A percentile compares a stretch with the other conserved stretches of the same genome.
These are phyloP conservation scores for Stygiomarasmius scandens DNA, from an alignment of 1,284 basidiomycete genomes.

Conservation along the genomic window DNA sequence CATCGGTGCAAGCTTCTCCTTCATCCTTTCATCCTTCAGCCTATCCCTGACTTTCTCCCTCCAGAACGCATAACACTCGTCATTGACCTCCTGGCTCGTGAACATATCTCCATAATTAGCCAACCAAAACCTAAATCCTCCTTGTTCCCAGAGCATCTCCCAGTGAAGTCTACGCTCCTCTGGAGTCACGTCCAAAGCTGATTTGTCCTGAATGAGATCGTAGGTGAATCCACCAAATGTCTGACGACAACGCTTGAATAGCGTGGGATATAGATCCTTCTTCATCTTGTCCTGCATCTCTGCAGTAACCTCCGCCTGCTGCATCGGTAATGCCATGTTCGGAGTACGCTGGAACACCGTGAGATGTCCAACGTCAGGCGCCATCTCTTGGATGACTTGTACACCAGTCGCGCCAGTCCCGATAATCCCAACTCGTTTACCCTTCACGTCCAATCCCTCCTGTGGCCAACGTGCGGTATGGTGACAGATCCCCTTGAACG, in stretches of 20 bases:
- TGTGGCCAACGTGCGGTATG: conserved; percentile 28
- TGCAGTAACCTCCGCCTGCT: conserved; percentile 19
- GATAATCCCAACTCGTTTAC: conserved; percentile 5
- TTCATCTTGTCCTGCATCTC: conserved; percentile 22
- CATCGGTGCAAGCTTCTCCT: conserved; percentile 27
- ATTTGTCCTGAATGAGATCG: conserved; percentile 14
- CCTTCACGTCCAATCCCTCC: conserved; percentile 25
- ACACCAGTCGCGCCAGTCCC: conserved; percentile 27
- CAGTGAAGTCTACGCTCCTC: conserved; percentile 25
- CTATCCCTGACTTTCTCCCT: conserved; percentile 25
- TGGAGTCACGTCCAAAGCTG: conserved; percentile 19
- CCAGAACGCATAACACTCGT: conserved; percentile 28
- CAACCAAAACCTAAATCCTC: conserved; percentile 26
- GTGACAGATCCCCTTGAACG: conserved; percentile 26
- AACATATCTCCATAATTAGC: conserved; percentile 21
- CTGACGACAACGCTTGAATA: conserved; percentile 23
- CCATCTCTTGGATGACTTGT: conserved; percentile 29
- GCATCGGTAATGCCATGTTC: conserved; percentile 26
- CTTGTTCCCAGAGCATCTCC: conserved; percentile 24
- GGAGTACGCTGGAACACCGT: conserved; percentile 33
- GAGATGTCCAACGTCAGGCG: conserved; percentile 23
- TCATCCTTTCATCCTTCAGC: conserved; percentile 23
- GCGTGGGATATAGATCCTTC: conserved; percentile 20
- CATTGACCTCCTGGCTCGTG: conserved; percentile 21
- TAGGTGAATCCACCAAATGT: conserved; percentile 26